Percentiles rank a stretch among this genome's conserved stretches.
phyloP scores from a whole-genome alignment of 1,139 yeast species.

The Candida anutae region DNA sequence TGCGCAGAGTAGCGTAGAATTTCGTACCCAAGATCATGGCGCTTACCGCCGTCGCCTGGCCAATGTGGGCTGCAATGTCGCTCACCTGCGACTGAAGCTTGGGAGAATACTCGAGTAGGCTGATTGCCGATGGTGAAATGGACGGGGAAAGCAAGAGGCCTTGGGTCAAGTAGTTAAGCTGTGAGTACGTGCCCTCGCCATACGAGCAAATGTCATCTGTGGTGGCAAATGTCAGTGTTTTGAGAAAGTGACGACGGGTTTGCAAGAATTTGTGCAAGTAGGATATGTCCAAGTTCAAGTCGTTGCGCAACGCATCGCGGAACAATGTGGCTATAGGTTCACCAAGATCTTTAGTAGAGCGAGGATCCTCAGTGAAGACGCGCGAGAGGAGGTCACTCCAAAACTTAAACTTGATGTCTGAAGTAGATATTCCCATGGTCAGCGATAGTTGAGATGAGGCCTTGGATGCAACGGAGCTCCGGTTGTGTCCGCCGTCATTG shows the following conservation, averaged over 20 bases:
- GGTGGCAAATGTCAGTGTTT: conserved; percentile 35
- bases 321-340: conserved; percentile 64
- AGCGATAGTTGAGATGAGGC: conserved; percentile 23
- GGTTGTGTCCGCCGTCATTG: conserved; percentile 35
- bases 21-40: conserved; percentile 55
- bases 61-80: conserved; percentile 73
- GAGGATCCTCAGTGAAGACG: conserved; percentile 33
- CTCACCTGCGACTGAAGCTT: conserved; percentile 36
- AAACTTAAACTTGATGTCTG: conserved; percentile 51
- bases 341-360: conserved; percentile 31
- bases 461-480: conserved; percentile 22
- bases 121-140: conserved; percentile 50
- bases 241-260: conserved; percentile 49
- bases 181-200: conserved; percentile 79
- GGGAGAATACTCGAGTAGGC: conserved; percentile 40
- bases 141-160: conserved; percentile 52
- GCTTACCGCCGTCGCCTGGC: conserved; percentile 73
- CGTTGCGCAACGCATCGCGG: conserved; percentile 40
- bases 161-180: conserved; percentile 61
- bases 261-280: conserved; percentile 56
- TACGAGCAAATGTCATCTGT: conserved; percentile 60
- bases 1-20: conserved; percentile 47
- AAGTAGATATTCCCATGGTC: conserved; percentile 35
- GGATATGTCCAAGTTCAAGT: conserved; percentile 44
- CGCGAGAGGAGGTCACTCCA: conserved; percentile 49